Evolutionary conservation across 2,329 filamentous ascomycete genomes (phyloP).

Genomic region (Arthrobotrys iridis): DNA sequence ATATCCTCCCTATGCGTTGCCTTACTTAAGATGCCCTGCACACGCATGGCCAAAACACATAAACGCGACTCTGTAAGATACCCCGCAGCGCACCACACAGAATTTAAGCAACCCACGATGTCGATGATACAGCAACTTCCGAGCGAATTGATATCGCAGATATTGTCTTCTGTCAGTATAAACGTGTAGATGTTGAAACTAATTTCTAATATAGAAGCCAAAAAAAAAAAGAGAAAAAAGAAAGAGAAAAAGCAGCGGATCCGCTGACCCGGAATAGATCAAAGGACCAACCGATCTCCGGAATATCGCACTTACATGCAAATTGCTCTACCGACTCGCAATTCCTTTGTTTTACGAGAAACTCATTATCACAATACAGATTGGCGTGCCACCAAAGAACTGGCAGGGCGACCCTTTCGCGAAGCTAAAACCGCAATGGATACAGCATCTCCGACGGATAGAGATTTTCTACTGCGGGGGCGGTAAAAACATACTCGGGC

Average conservation of each 20-base stretch:
- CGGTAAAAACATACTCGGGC: not conserved
- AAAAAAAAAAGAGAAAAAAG: too few relatives aligned
- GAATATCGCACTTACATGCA: constrained; percentile 12
- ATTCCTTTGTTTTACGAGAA: constrained; percentile 17
- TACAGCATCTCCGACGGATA: constrained; percentile 17
- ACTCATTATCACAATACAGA: constrained; percentile 10
- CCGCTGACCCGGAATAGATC: not conserved
- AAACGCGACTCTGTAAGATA: not conserved
- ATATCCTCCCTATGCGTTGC: too few relatives aligned
- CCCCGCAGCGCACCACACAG: not conserved
- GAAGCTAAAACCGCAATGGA: constrained; percentile 7
- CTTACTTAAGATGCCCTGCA: not conserved
- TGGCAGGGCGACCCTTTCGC: constrained; percentile 1
- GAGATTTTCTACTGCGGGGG: constrained; percentile 20
- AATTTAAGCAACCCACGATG: constrained; percentile 23
- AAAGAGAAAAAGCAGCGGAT: too few relatives aligned
- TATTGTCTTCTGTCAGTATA: constrained; percentile 33
- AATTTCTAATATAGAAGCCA: too few relatives aligned
- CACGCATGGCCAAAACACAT: constrained; percentile 6
- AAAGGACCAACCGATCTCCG: constrained; percentile 2
- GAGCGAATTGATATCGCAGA: constrained; percentile 26
- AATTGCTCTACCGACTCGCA: constrained; percentile 1
- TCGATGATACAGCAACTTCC: constrained; percentile 25
- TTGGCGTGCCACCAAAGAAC: not conserved
- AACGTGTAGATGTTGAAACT: too few relatives aligned